Conservation (phyloP, 768 basidiomycete species). For the Aureoboletus auriporus region DNA sequence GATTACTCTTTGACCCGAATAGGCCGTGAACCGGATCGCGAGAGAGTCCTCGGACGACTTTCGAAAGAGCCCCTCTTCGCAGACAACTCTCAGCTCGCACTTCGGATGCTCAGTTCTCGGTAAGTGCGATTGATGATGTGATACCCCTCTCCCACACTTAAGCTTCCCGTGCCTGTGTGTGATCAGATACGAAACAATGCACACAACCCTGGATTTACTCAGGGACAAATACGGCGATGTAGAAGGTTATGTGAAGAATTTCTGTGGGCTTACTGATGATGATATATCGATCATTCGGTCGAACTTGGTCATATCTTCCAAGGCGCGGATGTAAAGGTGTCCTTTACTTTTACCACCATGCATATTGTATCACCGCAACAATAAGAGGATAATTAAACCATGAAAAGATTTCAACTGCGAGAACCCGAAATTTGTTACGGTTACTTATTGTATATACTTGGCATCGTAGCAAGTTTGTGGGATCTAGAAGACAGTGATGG, state of each 20-base stretch:
- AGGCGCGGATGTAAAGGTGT: conserved; percentile 26
- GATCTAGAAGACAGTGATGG: no score
- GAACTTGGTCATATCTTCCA: conserved; percentile 45
- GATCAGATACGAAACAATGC: conserved; percentile 71
- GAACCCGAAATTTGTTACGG: no score
- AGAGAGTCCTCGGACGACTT: conserved; percentile 64
- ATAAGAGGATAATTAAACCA: no score
- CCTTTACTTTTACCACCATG: neutral
- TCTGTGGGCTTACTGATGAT: conserved; percentile 55
- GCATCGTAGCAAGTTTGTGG: no score
- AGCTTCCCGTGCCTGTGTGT: neutral
- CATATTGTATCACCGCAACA: neutral
- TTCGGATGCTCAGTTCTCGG: conserved; percentile 85
- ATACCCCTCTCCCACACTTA: neutral
- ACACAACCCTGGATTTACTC: conserved; percentile 60
- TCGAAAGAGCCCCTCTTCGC: conserved; percentile 70
- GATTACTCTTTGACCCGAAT: conserved; percentile 79
- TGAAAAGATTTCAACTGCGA: no score
- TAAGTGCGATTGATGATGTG: conserved; percentile 21
- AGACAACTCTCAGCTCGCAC: conserved; percentile 65
- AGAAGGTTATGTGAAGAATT: conserved; percentile 55
- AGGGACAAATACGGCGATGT: conserved; percentile 65
- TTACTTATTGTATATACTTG: no score
- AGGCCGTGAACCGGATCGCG: conserved; percentile 75
- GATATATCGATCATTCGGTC: conserved; percentile 58